Conservation (phyloP, 345 rosid genomes). For the Anastatica hierochuntica region DNA sequence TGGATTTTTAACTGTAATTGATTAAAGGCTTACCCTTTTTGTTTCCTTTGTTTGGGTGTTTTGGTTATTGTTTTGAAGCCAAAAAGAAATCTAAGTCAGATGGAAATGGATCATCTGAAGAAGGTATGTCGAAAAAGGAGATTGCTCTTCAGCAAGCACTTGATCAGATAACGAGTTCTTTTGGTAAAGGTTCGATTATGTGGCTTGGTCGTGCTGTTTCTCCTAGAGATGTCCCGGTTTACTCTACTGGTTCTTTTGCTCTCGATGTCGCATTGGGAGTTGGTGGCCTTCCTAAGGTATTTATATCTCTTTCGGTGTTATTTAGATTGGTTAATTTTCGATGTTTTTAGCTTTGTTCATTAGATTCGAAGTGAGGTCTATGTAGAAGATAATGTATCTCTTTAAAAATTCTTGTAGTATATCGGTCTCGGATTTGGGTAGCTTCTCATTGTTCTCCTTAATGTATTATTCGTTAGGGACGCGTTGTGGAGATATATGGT, state of each 20-base stretch:
- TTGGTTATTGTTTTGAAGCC: slow-evolving; percentile 31
- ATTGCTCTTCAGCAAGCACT: slow-evolving; percentile 78
- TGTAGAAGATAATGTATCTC: not conserved
- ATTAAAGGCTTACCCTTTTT: not conserved
- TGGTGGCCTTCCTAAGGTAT: slow-evolving; percentile 98
- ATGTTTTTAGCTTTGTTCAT: not conserved
- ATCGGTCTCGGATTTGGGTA: slow-evolving; percentile 6
- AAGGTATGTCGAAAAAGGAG: slow-evolving; percentile 73
- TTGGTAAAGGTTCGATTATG: slow-evolving; percentile 91
- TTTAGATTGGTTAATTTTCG: not conserved
- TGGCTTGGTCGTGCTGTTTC: slow-evolving; percentile 73
- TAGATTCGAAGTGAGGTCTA: not conserved
- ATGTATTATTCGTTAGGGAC: not conserved
- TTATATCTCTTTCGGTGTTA: not conserved
- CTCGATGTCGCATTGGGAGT: slow-evolving; percentile 78
- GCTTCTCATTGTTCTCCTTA: slow-evolving; percentile 4
- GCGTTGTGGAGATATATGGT: slow-evolving; percentile 43
- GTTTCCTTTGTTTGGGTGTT: too few relatives aligned
- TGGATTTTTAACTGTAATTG: not conserved
- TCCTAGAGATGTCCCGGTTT: slow-evolving; percentile 62
- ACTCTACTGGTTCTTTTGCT: slow-evolving; percentile 85
- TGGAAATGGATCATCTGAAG: slow-evolving; percentile 60
- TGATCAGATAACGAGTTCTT: slow-evolving; percentile 72
- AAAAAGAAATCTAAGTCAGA: slow-evolving; percentile 62
- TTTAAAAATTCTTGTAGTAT: not conserved